phyloP scores from a whole-genome alignment of 2,329 filamentous ascomycete genomes.

The Aspergillus fumigatiaffinis region DNA sequence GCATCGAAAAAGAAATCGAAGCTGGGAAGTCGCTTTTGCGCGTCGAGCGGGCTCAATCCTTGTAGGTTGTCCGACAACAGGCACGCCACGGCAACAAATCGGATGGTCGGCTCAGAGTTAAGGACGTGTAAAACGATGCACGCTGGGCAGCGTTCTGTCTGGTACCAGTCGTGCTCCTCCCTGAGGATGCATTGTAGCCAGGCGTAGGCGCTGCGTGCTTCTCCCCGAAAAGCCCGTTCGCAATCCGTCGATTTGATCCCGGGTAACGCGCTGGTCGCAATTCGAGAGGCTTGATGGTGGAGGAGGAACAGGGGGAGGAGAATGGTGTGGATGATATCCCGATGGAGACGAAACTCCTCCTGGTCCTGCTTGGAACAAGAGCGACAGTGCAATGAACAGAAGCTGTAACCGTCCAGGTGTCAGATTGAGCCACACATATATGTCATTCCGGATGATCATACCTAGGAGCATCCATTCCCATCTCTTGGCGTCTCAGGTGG shows the following conservation, averaged over 20 bases:
- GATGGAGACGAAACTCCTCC: conserved; percentile 47
- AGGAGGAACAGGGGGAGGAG: conserved; percentile 56
- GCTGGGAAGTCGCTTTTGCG: conserved; percentile 19
- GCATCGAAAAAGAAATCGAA: conserved; percentile 40
- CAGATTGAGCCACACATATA: not conserved
- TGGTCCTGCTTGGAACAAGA: conserved; percentile 29
- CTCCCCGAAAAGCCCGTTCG: conserved; percentile 55
- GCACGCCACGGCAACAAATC: conserved; percentile 40
- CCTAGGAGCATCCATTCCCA: conserved; percentile 31
- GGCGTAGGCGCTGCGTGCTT: conserved; percentile 55
- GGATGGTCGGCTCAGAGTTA: conserved; percentile 43
- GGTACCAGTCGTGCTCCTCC: conserved; percentile 57
- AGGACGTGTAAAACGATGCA: conserved; percentile 42
- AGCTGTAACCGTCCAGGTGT: conserved; percentile 18
- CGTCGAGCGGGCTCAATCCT: conserved; percentile 19
- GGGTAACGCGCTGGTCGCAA: conserved; percentile 50
- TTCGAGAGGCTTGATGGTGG: conserved; percentile 51
- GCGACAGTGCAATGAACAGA: conserved; percentile 34
- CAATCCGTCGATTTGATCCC: conserved; percentile 48
- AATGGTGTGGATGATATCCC: conserved; percentile 57
- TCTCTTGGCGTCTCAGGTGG: conserved; percentile 33
- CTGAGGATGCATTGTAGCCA: conserved; percentile 57
- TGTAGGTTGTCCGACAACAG: conserved; percentile 35
- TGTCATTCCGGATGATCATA: conserved; percentile 8
- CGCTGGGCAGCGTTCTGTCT: conserved; percentile 52